A percentile compares a stretch with the other conserved stretches of the same genome.
phyloP scores from a whole-genome alignment of 1,139 yeast genomes.

The Taiozyma sp. region DNA sequence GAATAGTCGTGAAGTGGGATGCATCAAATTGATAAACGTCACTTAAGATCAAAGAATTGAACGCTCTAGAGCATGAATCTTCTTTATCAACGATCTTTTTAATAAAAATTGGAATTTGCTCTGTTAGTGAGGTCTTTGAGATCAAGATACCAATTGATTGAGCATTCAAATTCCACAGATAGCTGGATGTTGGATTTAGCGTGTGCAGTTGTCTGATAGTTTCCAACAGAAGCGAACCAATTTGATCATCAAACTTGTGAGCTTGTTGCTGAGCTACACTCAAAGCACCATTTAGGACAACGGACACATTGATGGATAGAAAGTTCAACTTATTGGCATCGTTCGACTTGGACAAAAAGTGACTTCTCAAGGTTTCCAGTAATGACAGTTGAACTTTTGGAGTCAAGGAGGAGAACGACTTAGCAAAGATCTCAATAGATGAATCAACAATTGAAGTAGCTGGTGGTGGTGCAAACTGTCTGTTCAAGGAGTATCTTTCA shows the following conservation, averaged over 20 bases:
- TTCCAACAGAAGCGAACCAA: constrained; percentile 48
- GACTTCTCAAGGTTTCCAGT: constrained; percentile 68
- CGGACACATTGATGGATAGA: constrained; percentile 51
- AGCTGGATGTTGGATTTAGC: constrained; percentile 13
- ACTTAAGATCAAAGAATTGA: constrained; percentile 54
- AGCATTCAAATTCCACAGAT: constrained; percentile 48
- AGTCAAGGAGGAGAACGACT: constrained; percentile 69
- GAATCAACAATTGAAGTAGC: constrained; percentile 62
- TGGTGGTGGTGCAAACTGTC: constrained; percentile 30
- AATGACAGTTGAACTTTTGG: constrained; percentile 80
- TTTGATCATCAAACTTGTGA: constrained; percentile 26
- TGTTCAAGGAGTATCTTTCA: constrained; percentile 22
- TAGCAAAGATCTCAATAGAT: constrained; percentile 71
- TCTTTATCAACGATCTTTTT: constrained; percentile 56
- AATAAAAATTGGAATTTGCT: constrained; percentile 47
- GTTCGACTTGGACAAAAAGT: constrained; percentile 34
- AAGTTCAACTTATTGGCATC: constrained; percentile 40
- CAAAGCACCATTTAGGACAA: constrained; percentile 59
- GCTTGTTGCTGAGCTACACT: constrained; percentile 18
- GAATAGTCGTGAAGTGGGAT: constrained; percentile 39
- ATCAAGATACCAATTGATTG: constrained; percentile 62
- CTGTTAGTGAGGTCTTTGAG: constrained; percentile 38
- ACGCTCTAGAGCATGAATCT: constrained; percentile 64
- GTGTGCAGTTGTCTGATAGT: constrained; percentile 42
- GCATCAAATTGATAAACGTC: constrained; percentile 48